phyloP scores from a whole-genome alignment of 768 basidiomycete genomes.

The Naganishia friedmannii region DNA sequence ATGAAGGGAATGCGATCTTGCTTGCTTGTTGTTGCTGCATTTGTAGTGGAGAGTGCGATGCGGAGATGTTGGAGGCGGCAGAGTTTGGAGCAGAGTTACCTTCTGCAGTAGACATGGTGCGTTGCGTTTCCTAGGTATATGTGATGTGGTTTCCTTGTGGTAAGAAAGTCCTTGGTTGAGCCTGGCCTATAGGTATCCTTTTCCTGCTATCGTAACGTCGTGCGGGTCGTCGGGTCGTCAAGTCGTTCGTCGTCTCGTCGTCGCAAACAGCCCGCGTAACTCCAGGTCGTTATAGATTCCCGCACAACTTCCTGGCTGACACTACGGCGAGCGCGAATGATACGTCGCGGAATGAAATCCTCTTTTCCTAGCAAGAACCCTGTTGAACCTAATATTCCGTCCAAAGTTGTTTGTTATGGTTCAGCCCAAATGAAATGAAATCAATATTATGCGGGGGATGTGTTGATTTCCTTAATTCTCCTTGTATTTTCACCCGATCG shows the following conservation, averaged over 20 bases:
- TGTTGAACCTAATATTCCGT: too few species aligned
- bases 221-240: slow-evolving; percentile 5
- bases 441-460: not conserved
- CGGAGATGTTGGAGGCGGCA: slow-evolving; percentile 19
- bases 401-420: not conserved
- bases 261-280: not conserved
- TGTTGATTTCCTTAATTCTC: too few species aligned
- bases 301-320: not conserved
- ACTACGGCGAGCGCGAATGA: not conserved
- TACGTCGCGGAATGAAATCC: too few species aligned
- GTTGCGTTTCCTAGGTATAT: not conserved
- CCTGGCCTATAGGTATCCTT: not conserved
- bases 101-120: not conserved
- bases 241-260: slow-evolving; percentile 15
- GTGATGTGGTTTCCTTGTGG: not conserved
- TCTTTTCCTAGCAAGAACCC: not conserved
- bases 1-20: not conserved
- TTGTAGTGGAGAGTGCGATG: slow-evolving; percentile 15
- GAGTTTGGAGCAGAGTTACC: slow-evolving; percentile 16
- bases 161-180: not conserved
- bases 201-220: not conserved
- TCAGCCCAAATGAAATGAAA: not conserved
- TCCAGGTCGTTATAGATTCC: not conserved
- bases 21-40: slow-evolving; percentile 18
- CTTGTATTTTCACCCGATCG: too few species aligned